Base-by-base conservation (phyloP, 108 stramenopile genomes). In the Cyclotella choctawhatcheeana region DNA sequence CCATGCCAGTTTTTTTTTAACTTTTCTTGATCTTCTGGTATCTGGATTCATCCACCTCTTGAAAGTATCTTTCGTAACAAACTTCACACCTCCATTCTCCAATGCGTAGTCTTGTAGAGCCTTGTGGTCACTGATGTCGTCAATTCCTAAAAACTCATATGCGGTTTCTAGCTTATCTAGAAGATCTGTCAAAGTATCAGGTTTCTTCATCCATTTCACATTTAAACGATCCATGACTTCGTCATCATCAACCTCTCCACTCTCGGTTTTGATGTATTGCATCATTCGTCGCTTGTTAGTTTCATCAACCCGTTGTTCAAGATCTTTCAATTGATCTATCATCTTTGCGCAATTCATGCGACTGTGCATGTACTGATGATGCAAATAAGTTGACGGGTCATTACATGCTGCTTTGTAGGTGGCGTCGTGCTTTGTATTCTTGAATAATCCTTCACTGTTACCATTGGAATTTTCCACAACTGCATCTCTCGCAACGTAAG, bases 381-480 rank as follows among this genome's bases (percentile, higher is more conserved):
- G 6, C 5, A 22, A n/a, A 22, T 51, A 51, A 8, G 17, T 6
- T 14, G 12, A 14, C 6, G 21, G 50, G 17, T 22, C 17, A 8
- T 51, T 51, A 17, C 50, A 51, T 6, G 6, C 17, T n/a, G 18
- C 18, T 5, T n/a, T 51, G 21, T 51, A 51, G 17, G 6, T 51
- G 6, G 50, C 5, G 17, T 51, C 50, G 17, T 51, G 50, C 21
- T 51, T 51, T 22, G 50, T 51, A 51, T 51, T 5, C 21, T 22
- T 51, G 17, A 51, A 51, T 51, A 8, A 5, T 21, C 50, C 50
- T 51, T 51, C 21, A 17, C 18, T 51, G 17, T 17, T 51, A 8
- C 50, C 50, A 51, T 51, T 51, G 21, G 50, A 51, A 40, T 40
- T 40, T 40, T 40, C 37, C 6, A 40, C 37, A 40, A 40, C 12